Evolutionary conservation across 371 early-diverging fungal species (phyloP), one percentile per base, ranked within the genome.

Genomic region (Rhizopus delemar): DNA sequence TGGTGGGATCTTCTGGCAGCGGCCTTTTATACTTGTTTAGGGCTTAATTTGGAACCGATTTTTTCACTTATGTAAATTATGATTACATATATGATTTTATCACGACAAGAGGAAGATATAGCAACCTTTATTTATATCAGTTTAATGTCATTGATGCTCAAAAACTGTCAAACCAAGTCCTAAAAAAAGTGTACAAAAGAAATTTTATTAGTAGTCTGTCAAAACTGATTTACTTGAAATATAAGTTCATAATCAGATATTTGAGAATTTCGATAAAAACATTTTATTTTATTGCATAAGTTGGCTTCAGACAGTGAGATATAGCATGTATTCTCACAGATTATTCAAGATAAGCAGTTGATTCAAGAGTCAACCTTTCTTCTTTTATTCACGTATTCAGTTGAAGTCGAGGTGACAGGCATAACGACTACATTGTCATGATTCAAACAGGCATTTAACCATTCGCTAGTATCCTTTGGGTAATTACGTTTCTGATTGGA

Each of bases 381-480:
- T 34, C 16, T 53, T 36, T 56, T 46, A 48, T 57, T 56, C 34
- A 46, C 22, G 46, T 46, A 56, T 45, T 56, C 56, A 15, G 13
- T 46, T 45, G 56, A 56, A 35, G 46, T 56, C 0, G 46, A 56
- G 7, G 56, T 46, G 46, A 13, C 36, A 46, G 46, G 56, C 48
- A 56, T 46, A 36, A 46, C 28, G 22, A 56, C 29, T 12, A n/a
- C 46, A 35, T 45, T 36, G 4, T 46, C 35, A 15, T 56, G 34
- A n/a, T 45, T n/a, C 22, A 56, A 46, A 35, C 56, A 56, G n/a
- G 34, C 22, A 8, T 56, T 34, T 35, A 56, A 16, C 56, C 46
- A 56, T 46, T 35, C 54, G n/a, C 54, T 54, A 32, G 22, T 43
- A 31, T 54, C 43, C 41, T 43, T 54, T 32, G 54, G 11, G 32